A percentile compares a stretch with the other conserved stretches of the same genome.
Conservation (phyloP, 495 filamentous ascomycete species). For the Penicillium silybi region DNA sequence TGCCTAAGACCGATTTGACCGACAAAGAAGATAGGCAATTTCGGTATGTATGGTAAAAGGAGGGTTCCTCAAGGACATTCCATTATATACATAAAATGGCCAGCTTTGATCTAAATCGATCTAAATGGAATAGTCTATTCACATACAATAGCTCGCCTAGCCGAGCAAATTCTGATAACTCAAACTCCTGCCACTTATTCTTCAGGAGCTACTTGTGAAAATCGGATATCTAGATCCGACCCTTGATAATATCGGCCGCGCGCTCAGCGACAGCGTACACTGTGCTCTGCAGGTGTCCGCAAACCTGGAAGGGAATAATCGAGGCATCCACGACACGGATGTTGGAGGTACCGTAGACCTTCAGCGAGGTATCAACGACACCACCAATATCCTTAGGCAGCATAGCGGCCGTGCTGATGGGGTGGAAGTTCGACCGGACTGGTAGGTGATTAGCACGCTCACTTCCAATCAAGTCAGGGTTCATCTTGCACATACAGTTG, state of each 20-base stretch:
- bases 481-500: conserved; percentile 22
- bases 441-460: neutral
- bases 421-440: conserved; percentile 40
- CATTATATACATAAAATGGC: too few species aligned
- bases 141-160: too few species aligned
- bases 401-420: conserved; percentile 51
- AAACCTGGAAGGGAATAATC: conserved; percentile 48
- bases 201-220: neutral
- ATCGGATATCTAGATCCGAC: neutral
- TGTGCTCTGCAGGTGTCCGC: conserved; percentile 48
- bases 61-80: too few species aligned
- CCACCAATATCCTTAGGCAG: conserved; percentile 53
- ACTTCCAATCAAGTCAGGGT: neutral
- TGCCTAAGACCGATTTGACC: conserved; percentile 18
- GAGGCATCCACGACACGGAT: conserved; percentile 55
- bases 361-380: conserved; percentile 37
- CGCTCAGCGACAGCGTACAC: conserved; percentile 57
- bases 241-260: conserved; percentile 28
- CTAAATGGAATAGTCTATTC: too few species aligned
- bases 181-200: neutral
- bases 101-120: too few species aligned
- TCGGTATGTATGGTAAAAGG: conserved; percentile 13
- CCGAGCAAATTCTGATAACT: too few species aligned
- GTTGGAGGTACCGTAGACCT: conserved; percentile 47
- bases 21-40: conserved; percentile 20